Evolutionary conservation across 129 eudicot species (phyloP).

Genomic region (Flaveria brownii): DNA sequence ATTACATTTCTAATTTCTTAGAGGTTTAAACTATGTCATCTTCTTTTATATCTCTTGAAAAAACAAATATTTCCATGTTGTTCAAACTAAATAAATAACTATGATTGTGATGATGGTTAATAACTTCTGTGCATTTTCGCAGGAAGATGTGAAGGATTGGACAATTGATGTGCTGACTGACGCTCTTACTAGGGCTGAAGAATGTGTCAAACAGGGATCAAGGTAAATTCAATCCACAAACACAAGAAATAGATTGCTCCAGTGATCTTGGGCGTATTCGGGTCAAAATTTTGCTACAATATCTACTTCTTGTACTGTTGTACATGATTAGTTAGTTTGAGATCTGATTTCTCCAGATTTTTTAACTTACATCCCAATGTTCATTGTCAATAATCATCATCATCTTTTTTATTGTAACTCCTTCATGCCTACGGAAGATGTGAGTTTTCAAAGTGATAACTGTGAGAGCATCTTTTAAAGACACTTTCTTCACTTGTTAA

Average conservation of each 20-base stretch:
- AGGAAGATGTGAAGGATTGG: slow-evolving; percentile 85
- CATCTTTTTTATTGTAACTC: neutral
- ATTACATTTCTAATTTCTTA: too few species aligned
- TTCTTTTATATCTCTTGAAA: neutral
- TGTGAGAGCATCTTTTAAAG: too few species aligned
- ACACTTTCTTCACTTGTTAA: neutral
- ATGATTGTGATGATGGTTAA: slow-evolving; percentile 6
- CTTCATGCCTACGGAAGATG: neutral
- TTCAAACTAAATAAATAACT: neutral
- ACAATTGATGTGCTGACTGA: slow-evolving; percentile 60
- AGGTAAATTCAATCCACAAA: slow-evolving; percentile 15
- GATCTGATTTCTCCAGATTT: neutral
- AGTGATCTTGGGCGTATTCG: neutral
- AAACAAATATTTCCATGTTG: neutral
- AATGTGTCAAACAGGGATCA: slow-evolving; percentile 54
- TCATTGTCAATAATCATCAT: neutral
- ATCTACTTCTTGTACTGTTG: neutral
- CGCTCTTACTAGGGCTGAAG: slow-evolving; percentile 72
- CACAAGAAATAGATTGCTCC: neutral
- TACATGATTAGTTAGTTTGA: neutral
- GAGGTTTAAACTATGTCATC: neutral
- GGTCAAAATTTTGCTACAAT: neutral
- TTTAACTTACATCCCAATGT: neutral
- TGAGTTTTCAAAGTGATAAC: too few species aligned
- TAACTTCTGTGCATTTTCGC: slow-evolving; percentile 25